These are phyloP conservation scores for Xylariales sp. DNA, from an alignment of 2,329 filamentous ascomycete species.

Conservation along the genomic window DNA sequence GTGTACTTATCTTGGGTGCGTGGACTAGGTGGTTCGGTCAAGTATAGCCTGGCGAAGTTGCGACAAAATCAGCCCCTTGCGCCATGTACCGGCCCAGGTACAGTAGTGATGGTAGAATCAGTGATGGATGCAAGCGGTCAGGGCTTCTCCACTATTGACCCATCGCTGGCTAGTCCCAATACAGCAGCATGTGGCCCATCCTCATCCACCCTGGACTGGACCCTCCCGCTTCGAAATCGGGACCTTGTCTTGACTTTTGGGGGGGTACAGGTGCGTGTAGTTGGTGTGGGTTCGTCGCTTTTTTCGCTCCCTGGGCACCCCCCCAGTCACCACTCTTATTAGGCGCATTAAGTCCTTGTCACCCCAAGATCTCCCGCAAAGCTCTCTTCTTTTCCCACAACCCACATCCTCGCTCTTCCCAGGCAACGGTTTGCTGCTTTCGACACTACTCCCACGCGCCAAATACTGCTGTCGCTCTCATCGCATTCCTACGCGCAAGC, in stretches of 20 bases:
- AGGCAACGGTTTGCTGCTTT: too few species aligned
- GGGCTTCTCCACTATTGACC: constrained; percentile 2
- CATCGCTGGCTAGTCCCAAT: background rate
- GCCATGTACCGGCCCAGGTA: background rate
- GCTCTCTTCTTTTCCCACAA: constrained; percentile 8
- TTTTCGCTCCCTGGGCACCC: too few species aligned
- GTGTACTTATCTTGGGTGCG: too few species aligned
- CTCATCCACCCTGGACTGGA: background rate
- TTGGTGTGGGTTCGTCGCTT: too few species aligned
- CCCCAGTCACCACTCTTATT: constrained; percentile 9
- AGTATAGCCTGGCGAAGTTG: too few species aligned
- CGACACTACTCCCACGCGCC: too few species aligned
- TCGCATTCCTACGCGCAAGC: constrained; percentile 2
- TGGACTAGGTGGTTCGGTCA: too few species aligned
- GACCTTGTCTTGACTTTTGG: background rate
- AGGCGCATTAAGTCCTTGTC: constrained; percentile 11
- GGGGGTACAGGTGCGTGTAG: too few species aligned
- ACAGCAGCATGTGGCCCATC: constrained; percentile 1
- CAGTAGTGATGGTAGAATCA: too few species aligned
- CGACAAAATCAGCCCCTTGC: background rate
- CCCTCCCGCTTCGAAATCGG: background rate
- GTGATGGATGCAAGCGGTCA: constrained; percentile 1
- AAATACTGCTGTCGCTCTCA: background rate
- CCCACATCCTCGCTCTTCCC: too few species aligned
- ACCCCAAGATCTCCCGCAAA: constrained; percentile 6